Conservation (phyloP, 179 eudicot species). For the Spergularia azorica region DNA sequence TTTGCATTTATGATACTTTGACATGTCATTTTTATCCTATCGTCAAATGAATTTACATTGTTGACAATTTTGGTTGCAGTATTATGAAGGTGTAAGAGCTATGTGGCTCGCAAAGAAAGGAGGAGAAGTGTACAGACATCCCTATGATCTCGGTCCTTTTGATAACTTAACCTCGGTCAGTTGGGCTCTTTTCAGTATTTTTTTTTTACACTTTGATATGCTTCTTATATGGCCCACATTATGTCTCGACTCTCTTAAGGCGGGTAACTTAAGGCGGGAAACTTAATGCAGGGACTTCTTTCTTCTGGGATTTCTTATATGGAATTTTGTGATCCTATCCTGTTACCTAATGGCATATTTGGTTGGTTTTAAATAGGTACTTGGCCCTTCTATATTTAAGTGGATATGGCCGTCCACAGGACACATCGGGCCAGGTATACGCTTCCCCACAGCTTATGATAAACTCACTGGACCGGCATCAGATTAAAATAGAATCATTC, state of each 20-base stretch:
- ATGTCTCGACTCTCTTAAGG: no score
- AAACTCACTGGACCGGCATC: slow-evolving; percentile 37
- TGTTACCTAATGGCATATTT: slow-evolving; percentile 9
- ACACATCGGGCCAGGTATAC: slow-evolving; percentile 81
- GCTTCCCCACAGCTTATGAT: slow-evolving; percentile 67
- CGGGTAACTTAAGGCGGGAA: no score
- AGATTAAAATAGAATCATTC: slow-evolving; percentile 28
- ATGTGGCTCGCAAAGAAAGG: slow-evolving; percentile 98
- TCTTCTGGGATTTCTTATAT: neutral
- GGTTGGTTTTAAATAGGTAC: slow-evolving; percentile 48
- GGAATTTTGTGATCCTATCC: neutral
- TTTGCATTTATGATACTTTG: slow-evolving; percentile 28
- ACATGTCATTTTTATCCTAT: neutral
- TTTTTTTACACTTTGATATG: no score
- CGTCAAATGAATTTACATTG: neutral
- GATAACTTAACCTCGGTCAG: slow-evolving; percentile 76
- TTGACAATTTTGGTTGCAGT: slow-evolving; percentile 43
- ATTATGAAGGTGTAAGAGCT: slow-evolving; percentile 97
- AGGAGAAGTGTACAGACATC: slow-evolving; percentile 85
- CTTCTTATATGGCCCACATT: no score
- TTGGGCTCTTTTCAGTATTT: neutral
- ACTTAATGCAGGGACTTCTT: no score
- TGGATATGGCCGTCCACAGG: slow-evolving; percentile 73
- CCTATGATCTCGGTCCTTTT: slow-evolving; percentile 86
- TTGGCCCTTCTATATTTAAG: slow-evolving; percentile 73